Conservation (phyloP, 176 grass and related monocot genomes). For the Carex myosuroides region DNA sequence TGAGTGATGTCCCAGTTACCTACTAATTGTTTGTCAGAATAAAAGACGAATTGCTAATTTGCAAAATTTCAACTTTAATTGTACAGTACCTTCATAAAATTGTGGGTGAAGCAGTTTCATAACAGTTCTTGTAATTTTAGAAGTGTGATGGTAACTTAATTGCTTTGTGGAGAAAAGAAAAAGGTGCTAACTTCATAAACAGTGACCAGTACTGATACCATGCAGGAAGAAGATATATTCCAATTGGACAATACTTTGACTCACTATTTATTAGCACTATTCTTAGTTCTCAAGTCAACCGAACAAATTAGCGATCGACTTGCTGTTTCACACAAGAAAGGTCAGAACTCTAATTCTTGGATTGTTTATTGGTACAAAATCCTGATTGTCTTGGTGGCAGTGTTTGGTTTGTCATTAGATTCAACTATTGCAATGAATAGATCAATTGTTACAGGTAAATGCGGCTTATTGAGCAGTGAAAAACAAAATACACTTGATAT, state of each 20-base stretch:
- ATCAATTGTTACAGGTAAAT: background rate
- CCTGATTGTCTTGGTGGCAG: background rate
- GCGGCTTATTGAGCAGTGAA: background rate
- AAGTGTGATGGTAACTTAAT: background rate
- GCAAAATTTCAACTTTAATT: background rate
- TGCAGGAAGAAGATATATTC: background rate
- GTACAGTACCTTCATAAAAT: background rate
- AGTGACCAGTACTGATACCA: background rate
- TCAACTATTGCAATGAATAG: background rate
- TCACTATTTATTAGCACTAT: background rate
- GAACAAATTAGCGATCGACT: background rate
- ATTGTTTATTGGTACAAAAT: background rate
- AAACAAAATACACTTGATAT: background rate
- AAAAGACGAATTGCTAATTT: background rate
- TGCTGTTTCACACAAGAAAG: background rate
- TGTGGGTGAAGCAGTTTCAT: background rate
- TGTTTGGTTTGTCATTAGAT: background rate
- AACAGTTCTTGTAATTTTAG: background rate
- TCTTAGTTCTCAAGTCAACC: background rate
- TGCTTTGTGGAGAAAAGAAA: background rate
- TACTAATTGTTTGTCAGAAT: background rate
- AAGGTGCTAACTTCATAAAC: background rate
- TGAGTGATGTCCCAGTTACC: background rate
- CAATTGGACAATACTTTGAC: background rate
- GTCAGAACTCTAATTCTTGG: background rate